Conservation (phyloP, 345 rosid genomes). For the Brassica rapa region DNA sequence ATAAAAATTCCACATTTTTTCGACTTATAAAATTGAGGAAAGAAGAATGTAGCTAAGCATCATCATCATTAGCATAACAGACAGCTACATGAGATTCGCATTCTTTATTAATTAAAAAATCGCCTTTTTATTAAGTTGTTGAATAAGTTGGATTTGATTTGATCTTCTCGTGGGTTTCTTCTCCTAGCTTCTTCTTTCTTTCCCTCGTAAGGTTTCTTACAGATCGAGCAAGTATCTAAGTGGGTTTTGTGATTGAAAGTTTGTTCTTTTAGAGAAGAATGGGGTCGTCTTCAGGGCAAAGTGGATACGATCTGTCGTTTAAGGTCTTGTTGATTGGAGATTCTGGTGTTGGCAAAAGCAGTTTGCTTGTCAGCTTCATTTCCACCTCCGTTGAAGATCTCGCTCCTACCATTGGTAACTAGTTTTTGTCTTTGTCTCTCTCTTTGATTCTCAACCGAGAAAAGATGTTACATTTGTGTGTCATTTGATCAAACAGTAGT, state of each 20-base stretch:
- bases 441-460: constrained; percentile 11
- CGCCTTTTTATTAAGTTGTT: constrained; percentile 9
- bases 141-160: constrained; percentile 30
- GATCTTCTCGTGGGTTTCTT: constrained; percentile 42
- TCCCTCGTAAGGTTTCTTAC: constrained; percentile 8
- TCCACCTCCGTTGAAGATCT: constrained; percentile 71
- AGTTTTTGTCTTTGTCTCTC: background rate
- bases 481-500: constrained; percentile 28
- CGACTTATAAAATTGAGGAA: constrained; percentile 23
- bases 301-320: constrained; percentile 82
- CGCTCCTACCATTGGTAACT: constrained; percentile 83
- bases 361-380: constrained; percentile 95
- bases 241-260: background rate
- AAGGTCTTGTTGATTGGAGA: constrained; percentile 98
- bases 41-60: constrained; percentile 17
- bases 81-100: constrained; percentile 18
- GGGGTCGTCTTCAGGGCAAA: constrained; percentile 82
- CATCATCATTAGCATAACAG: constrained; percentile 27
- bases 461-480: background rate
- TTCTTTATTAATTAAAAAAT: background rate
- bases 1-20: background rate
- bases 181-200: background rate
- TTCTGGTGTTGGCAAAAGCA: constrained; percentile 95
- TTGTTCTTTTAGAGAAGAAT: constrained; percentile 43
- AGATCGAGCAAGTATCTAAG: constrained; percentile 10